Conservation (phyloP, 2,329 filamentous ascomycete genomes). For the Pseudogymnoascus sp. region DNA sequence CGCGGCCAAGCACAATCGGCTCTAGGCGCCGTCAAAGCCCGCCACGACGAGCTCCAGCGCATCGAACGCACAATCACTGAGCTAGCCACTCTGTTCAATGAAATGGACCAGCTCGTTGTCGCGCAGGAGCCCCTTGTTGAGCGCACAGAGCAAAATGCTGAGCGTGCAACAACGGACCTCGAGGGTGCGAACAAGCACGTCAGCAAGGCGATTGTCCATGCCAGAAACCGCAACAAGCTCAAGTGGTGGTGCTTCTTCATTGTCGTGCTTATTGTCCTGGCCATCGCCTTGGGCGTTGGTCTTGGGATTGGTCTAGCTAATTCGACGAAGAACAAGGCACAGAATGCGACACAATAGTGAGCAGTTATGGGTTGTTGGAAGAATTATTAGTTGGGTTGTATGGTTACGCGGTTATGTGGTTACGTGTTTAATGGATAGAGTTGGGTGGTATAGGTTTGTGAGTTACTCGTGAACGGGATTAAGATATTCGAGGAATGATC, state of each 20-base stretch:
- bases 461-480: background rate
- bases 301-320: conserved; percentile 28
- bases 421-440: conserved; percentile 5
- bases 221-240: conserved; percentile 61
- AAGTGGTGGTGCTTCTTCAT: conserved; percentile 76
- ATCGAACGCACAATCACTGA: conserved; percentile 71
- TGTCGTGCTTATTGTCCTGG: conserved; percentile 49
- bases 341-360: background rate
- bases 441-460: background rate
- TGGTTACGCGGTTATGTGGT: background rate
- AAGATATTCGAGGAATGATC: background rate
- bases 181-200: conserved; percentile 65
- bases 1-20: conserved; percentile 65
- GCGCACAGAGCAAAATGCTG: conserved; percentile 57
- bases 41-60: conserved; percentile 75
- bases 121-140: conserved; percentile 61
- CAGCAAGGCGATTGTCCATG: conserved; percentile 58
- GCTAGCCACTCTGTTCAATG: conserved; percentile 62
- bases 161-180: conserved; percentile 58
- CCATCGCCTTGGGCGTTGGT: conserved; percentile 44
- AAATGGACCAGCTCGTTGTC: conserved; percentile 68
- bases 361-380: background rate
- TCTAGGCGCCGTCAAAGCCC: conserved; percentile 70
- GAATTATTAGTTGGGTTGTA: background rate
- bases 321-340: background rate